Base-by-base conservation (phyloP, 495 filamentous ascomycete genomes). In the Tuber calosporum region DNA sequence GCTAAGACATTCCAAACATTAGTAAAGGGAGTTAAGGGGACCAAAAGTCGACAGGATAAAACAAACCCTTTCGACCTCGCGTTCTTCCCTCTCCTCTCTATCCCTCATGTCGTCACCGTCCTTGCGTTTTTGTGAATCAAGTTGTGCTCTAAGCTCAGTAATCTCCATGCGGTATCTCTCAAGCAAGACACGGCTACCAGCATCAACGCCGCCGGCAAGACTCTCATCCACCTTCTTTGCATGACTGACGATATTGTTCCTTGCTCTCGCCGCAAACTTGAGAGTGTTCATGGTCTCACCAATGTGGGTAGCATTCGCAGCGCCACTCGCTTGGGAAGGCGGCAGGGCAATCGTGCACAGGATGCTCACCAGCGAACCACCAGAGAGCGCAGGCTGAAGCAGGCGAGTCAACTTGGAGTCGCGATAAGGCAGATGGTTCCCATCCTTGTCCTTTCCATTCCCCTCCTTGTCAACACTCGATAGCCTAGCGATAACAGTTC, bases 101-200 rank as follows among this genome's bases (percentile, higher is more conserved):
- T 79, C 77, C 26, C 86, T 88, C 43, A 90, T 85, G 48, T 89
- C 86, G 40, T 91, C 90, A 66, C 90, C 89, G 43, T 89, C 88
- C 43, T 90, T 88, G 72, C 88, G 88, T 79, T 89, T 91, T 82
- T 97, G 92, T 48, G 85, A 84, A 22, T 98, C 95, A 1, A 99
- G 88, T 81, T 97, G 92, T 70, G 85, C 84, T 68, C 90, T 88
- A 67, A 99, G 85, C 73, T 94, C 90, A 67, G 88, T 87, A 75
- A 99, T 99, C 81, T 99, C 95, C 88, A 97, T 88, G 36, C 95
- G 89, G 82, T 99, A 99, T 66, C 94, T 88, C 79, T 99, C 95
- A 4, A 99, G 87, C 34, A 99, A 86, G 7, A 94, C 93, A 66
- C 93, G 88, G 53, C 92, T 93, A 9, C 91, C 92, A 3, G 92